A percentile compares a stretch with the other conserved stretches of the same genome.
phyloP scores from a whole-genome alignment of 805 yeast genomes.

The Millerago galiae region DNA sequence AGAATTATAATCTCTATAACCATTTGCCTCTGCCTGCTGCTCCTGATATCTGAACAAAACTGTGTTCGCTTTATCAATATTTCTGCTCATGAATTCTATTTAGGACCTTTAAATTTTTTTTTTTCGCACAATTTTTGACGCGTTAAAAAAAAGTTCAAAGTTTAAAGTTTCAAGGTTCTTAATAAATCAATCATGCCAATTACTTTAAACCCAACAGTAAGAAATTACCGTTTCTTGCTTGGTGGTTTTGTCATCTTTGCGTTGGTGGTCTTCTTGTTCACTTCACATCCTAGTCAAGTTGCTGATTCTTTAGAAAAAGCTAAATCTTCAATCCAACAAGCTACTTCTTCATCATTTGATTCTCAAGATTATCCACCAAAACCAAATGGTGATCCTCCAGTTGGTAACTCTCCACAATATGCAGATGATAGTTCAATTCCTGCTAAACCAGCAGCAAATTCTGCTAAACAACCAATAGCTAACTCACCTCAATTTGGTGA shows the following conservation, averaged over 20 bases:
- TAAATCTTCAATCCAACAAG: constrained; percentile 13
- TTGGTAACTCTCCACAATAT: constrained; percentile 21
- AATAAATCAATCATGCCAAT: constrained; percentile 2
- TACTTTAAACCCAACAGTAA: constrained; percentile 25
- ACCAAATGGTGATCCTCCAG: constrained; percentile 4
- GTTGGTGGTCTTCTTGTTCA: constrained; percentile 42
- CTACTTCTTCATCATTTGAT: constrained; percentile 4
- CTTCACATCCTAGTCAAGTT: constrained; percentile 38
- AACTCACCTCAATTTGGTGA: constrained; percentile 21
- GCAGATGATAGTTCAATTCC: constrained; percentile 19
- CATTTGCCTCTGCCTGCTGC: constrained; percentile 51
- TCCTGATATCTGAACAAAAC: constrained; percentile 60
- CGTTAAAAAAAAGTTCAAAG: background rate
- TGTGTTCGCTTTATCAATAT: constrained; percentile 70
- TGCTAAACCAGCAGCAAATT: background rate
- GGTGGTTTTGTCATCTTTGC: constrained; percentile 46
- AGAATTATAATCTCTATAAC: constrained; percentile 50
- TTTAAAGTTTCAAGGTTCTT: background rate
- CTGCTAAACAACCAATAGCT: background rate
- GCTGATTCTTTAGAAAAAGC: constrained; percentile 28
- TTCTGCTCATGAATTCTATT: constrained; percentile 49
- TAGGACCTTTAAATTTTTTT: background rate
- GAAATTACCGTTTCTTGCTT: constrained; percentile 47
- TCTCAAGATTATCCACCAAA: constrained; percentile 12
- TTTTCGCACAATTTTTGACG: background rate